phyloP scores from a whole-genome alignment of 2,329 filamentous ascomycete species.

The Ophiostoma fasciatum region DNA sequence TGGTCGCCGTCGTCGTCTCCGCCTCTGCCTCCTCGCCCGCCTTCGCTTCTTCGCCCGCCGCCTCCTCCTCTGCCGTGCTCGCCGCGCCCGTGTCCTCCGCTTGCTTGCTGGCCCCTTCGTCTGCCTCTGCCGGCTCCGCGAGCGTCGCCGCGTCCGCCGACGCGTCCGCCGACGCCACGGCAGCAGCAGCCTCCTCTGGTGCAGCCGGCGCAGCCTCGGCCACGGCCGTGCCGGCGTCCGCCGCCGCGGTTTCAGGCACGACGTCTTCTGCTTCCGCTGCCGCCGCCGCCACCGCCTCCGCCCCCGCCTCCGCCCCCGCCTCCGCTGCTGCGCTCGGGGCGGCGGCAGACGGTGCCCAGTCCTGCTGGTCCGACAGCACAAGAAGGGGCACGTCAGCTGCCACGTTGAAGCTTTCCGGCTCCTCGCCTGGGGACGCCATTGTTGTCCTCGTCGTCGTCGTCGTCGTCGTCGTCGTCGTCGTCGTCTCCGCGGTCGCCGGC shows the following conservation, averaged over 20 bases:
- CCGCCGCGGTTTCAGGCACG: neutral
- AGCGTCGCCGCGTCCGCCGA: too few species aligned
- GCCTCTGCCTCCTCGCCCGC: too few species aligned
- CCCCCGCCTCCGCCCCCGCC: slow-evolving; percentile 11
- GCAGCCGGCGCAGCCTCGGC: neutral
- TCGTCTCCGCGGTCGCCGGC: too few species aligned
- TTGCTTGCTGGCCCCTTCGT: too few species aligned
- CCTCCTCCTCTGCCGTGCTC: too few species aligned
- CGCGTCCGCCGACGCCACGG: slow-evolving; percentile 1
- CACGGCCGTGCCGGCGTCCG: neutral
- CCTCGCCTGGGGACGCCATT: too few species aligned
- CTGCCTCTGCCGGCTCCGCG: too few species aligned
- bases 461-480: slow-evolving; percentile 28
- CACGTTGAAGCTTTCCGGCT: too few species aligned
- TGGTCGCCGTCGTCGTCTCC: too few species aligned
- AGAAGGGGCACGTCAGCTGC: slow-evolving; percentile 23
- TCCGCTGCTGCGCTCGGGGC: neutral
- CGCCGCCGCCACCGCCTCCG: slow-evolving; percentile 12
- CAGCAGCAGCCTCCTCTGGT: neutral
- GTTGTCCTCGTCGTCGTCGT: slow-evolving; percentile 20
- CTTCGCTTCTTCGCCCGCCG: too few species aligned
- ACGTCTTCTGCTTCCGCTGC: neutral
- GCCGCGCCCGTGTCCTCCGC: too few species aligned
- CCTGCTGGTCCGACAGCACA: slow-evolving; percentile 19
- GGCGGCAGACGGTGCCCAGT: neutral